phyloP scores from a whole-genome alignment of 2,329 filamentous ascomycete genomes.

The Trichoderma simmonsii region DNA sequence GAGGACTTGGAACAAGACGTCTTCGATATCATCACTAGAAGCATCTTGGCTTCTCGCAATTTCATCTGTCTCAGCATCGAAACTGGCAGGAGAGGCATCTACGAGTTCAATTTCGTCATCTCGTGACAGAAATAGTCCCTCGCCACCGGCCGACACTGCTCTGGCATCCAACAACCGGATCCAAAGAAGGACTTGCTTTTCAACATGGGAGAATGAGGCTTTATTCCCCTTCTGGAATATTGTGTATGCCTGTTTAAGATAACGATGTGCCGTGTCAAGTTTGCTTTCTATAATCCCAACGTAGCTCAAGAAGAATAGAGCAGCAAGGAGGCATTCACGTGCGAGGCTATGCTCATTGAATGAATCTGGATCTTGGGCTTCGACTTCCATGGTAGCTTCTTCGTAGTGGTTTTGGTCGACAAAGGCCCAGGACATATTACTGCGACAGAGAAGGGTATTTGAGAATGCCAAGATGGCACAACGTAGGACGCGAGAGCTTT shows the following conservation, averaged over 20 bases:
- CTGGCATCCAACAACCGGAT: constrained; percentile 53
- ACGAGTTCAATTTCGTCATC: constrained; percentile 46
- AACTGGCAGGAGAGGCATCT: constrained; percentile 41
- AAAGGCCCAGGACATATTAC: constrained; percentile 31
- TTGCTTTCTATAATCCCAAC: constrained; percentile 46
- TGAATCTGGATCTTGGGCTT: constrained; percentile 23
- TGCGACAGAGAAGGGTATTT: constrained; percentile 41
- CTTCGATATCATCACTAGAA: constrained; percentile 41
- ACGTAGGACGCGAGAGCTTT: constrained; percentile 44
- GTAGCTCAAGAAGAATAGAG: constrained; percentile 54
- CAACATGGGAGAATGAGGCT: constrained; percentile 35
- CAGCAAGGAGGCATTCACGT: constrained; percentile 45
- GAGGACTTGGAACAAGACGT: constrained; percentile 52
- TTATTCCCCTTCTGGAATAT: constrained; percentile 44
- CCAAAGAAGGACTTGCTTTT: constrained; percentile 52
- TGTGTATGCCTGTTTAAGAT: constrained; percentile 48
- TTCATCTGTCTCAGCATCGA: constrained; percentile 30
- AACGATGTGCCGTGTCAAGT: constrained; percentile 45
- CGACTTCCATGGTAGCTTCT: constrained; percentile 35
- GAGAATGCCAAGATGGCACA: constrained; percentile 52
- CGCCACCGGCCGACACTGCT: constrained; percentile 54
- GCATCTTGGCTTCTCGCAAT: constrained; percentile 23
- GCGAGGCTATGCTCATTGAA: constrained; percentile 31
- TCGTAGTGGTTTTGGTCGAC: constrained; percentile 39
- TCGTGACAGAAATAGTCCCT: constrained; percentile 50